Evolutionary conservation across 176 grass and related monocot species (phyloP), one percentile per base, ranked within the genome.

Genomic region (Rhynchospora pubera): DNA sequence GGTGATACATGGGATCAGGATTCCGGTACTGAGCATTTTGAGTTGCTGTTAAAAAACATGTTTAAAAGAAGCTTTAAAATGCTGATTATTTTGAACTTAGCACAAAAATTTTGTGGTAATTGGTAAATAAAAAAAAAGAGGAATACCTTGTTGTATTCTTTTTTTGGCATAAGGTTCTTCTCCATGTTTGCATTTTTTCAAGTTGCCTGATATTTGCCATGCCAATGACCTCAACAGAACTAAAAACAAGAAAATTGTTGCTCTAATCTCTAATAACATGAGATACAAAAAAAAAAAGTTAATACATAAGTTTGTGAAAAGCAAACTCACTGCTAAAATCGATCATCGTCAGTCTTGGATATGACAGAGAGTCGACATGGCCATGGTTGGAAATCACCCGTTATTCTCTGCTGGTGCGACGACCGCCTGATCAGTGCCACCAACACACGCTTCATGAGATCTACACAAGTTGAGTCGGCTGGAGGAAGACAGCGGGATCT

Each of bases 121-220:
- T 80, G 14, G 18, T 19, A 61, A 15, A 52, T 39, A 58, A 47
- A 30, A 65, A n/a, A 12, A 39, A 18, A n/a, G 14, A 80, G 51
- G 39, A 63, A 42, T 75, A 81, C 72, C 75, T 75, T 85, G 75
- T 79, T 78, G 71, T 72, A 66, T 64, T 89, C 65, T 90, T 42
- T 87, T 79, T 71, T 90, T 34, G 83, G 75, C 74, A 69, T 62
- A 78, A 59, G 66, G 73, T 85, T 87, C 55, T 32, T 85, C 81
- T 86, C 88, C 79, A 90, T 82, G 77, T 43, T 80, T 12, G 76
- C 83, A 82, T 93, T n/a, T n/a, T 63, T 42, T 90, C 83, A 67
- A 86, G 58, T 84, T 90, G 83, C 52, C 84, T 84, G 32, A 91
- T 56, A 71, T 98, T 98, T 80, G 89, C 6, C n/a, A 19, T 18